These are phyloP conservation scores for Cercospora citrullina DNA, from an alignment of 2,329 filamentous ascomycete species.

Conservation along the genomic window DNA sequence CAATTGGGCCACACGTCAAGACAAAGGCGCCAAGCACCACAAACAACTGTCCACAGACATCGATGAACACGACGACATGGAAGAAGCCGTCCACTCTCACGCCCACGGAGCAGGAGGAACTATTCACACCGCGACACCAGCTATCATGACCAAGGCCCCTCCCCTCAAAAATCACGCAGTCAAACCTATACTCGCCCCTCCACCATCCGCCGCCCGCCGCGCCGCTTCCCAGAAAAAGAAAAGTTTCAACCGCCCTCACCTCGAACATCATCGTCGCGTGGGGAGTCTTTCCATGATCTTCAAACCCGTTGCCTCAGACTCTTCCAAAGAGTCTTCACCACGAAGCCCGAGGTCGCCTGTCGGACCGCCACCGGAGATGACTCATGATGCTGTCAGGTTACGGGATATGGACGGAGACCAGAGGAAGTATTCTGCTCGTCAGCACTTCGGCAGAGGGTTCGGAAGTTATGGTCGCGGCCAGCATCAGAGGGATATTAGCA, in stretches of 20 bases:
- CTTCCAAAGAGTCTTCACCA: neutral
- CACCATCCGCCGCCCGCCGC: neutral
- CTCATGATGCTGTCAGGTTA: neutral
- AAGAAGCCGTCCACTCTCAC: neutral
- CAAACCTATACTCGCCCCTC: conserved; percentile 5
- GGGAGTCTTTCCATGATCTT: conserved; percentile 3
- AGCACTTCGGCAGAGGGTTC: neutral
- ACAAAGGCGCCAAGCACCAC: neutral
- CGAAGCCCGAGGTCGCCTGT: neutral
- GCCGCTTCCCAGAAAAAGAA: neutral
- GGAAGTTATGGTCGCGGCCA: neutral
- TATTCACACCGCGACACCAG: neutral
- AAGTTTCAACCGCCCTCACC: neutral
- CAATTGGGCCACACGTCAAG: neutral
- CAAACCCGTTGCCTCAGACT: neutral
- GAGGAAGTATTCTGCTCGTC: neutral
- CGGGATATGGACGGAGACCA: neutral
- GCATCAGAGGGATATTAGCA: neutral
- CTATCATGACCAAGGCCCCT: neutral
- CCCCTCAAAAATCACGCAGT: conserved; percentile 10
- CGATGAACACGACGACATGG: neutral
- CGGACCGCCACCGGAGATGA: neutral
- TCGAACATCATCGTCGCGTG: neutral
- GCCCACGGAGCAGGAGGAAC: neutral
- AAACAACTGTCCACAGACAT: neutral